Conservation (phyloP, 2,329 filamentous ascomycete genomes). For the Trichoderma aggressivum region DNA sequence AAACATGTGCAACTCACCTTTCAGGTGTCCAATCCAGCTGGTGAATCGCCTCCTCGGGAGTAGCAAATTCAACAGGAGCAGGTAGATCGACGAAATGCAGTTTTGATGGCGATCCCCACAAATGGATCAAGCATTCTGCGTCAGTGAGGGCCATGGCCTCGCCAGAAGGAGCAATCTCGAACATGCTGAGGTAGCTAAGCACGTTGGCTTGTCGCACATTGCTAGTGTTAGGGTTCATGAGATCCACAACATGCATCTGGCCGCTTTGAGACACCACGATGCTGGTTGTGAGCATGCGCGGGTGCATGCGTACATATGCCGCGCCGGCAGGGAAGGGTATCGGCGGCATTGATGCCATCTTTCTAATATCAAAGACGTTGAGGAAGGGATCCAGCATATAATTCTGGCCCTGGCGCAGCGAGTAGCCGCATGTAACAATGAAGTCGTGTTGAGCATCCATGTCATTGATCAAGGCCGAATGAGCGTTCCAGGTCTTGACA, state of each 20-base stretch:
- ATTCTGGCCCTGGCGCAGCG: conserved; percentile 66
- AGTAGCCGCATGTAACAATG: conserved; percentile 92
- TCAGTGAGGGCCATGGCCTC: conserved; percentile 82
- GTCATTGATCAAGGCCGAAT: conserved; percentile 84
- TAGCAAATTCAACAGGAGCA: conserved; percentile 73
- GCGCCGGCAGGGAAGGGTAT: conserved; percentile 91
- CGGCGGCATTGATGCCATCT: conserved; percentile 79
- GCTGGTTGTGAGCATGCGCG: conserved; percentile 89
- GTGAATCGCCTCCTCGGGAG: conserved; percentile 56
- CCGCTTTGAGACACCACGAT: conserved; percentile 90
- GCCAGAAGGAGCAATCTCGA: conserved; percentile 84
- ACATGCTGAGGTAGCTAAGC: conserved; percentile 67
- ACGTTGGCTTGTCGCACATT: conserved; percentile 81
- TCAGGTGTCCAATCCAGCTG: conserved; percentile 68
- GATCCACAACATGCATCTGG: conserved; percentile 91
- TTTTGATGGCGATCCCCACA: conserved; percentile 86
- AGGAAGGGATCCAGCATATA: conserved; percentile 89
- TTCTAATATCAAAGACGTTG: conserved; percentile 94
- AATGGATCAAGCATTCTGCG: conserved; percentile 71
- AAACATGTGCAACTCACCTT: conserved; percentile 48
- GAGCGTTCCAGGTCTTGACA: conserved; percentile 85
- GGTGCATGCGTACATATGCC: conserved; percentile 94
- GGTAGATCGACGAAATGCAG: conserved; percentile 82
- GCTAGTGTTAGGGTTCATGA: conserved; percentile 88
- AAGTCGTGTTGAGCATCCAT: conserved; percentile 97